Evolutionary conservation across 169 alveolate species (phyloP).

Genomic region (Babesia gibsoni): DNA sequence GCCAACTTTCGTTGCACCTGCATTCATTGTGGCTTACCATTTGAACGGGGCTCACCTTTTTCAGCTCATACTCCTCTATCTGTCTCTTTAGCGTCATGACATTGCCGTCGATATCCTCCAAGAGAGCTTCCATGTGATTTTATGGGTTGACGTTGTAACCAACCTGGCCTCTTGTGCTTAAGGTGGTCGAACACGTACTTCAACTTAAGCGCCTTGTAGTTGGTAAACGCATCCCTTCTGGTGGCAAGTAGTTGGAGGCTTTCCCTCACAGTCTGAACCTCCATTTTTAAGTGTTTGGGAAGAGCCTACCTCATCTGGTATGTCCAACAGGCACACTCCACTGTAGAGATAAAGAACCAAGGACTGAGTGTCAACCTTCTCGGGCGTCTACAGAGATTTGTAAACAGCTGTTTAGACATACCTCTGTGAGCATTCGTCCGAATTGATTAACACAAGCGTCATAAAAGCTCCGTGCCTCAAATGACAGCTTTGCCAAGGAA

Average conservation of each 20-base stretch:
- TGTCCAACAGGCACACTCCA: constrained; percentile 52
- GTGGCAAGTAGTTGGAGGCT: constrained; percentile 56
- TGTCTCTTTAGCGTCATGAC: constrained; percentile 38
- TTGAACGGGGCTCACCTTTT: constrained; percentile 29
- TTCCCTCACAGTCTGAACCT: constrained; percentile 59
- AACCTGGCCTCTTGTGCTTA: constrained; percentile 51
- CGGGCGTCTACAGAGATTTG: constrained; percentile 3
- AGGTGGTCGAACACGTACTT: constrained; percentile 69
- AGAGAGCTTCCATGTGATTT: constrained; percentile 17
- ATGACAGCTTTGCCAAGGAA: constrained; percentile 75
- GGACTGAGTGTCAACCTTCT: constrained; percentile 68
- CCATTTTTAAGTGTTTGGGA: neutral
- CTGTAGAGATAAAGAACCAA: constrained; percentile 66
- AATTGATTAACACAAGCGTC: constrained; percentile 12
- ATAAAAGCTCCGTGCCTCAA: constrained; percentile 46
- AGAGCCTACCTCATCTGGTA: constrained; percentile 20
- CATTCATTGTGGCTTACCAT: neutral
- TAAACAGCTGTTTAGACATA: neutral
- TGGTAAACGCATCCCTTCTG: constrained; percentile 57
- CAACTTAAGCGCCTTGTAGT: constrained; percentile 67
- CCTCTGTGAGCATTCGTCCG: neutral
- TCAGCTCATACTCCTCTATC: constrained; percentile 58
- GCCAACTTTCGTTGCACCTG: constrained; percentile 52
- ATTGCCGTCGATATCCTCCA: constrained; percentile 50
- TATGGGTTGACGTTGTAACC: neutral